Evolutionary conservation across 768 basidiomycete genomes (phyloP), one percentile per base, ranked within the genome.

Genomic region (Phylloporus sp.): DNA sequence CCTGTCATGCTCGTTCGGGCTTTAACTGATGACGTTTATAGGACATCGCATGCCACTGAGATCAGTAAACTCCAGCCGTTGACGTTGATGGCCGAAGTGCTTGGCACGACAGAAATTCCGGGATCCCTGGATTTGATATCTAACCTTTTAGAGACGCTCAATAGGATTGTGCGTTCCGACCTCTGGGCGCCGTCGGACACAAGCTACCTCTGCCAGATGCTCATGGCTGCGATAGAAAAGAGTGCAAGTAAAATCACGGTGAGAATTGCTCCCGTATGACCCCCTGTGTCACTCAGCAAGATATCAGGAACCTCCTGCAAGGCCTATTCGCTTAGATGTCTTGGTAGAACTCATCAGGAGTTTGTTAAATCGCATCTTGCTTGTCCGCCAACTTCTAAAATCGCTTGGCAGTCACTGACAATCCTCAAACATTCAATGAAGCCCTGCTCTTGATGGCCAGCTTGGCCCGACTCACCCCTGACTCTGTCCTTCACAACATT

Each of bases 391-490:
- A 6, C 2, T 9, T 37, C 8, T 42, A n/a, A 44, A 5, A 15
- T 27, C 4, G 22, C n/a, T 18, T 27, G 28, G 3, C 52, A 94
- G 93, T 84, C 14, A 84, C 92, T 3, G 80, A 81, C 35, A 96
- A 94, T 57, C 94, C 95, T 1, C 93, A 97, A 60, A 95, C 90
- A 0, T 93, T 93, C 70, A 84, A 97, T 55, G 89, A 95, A 63
- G 91, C 92, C 0, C 71, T 98, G 3, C 74, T 97, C 21, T 74
- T 98, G 26, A 85, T 96, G 67, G 85, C 92, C 6, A 85, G 76
- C 51, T 67, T 98, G 45, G 88, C 91, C 3, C 78, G 83, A 15
- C 72, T 97, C 28, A 83, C 86, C 0, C 93, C 95, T 0, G 90
- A 94, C 46, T 88, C 91, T 10, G 90, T 95, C 24, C 73, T 98